Evolutionary conservation across 352 stramenopile species (phyloP).

Genomic region (Globisporangium mamillatum): DNA sequence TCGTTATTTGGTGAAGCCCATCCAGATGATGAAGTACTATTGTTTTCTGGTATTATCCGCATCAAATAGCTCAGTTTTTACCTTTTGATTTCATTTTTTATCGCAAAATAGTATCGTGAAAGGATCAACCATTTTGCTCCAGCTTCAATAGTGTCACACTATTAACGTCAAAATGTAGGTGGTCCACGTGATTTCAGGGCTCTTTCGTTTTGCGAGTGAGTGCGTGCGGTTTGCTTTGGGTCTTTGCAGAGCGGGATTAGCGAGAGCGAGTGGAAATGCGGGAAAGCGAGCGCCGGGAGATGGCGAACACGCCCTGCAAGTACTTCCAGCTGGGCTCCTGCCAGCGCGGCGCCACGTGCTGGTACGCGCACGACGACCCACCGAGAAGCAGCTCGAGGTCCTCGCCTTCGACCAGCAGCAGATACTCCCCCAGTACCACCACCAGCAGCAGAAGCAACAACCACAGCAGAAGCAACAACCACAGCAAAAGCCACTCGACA

Average conservation of each 20-base stretch:
- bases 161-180: background rate
- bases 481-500: background rate
- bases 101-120: no score
- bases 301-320: slow-evolving; percentile 8
- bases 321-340: slow-evolving; percentile 7
- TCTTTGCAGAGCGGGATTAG: background rate
- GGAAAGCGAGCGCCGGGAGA: background rate
- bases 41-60: no score
- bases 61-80: no score
- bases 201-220: background rate
- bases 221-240: background rate
- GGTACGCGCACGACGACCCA: slow-evolving; percentile 11
- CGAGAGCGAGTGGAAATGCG: slow-evolving; percentile 1
- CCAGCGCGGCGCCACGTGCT: slow-evolving; percentile 10
- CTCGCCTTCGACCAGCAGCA: background rate
- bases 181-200: background rate
- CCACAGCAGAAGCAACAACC: background rate
- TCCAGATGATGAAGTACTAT: background rate
- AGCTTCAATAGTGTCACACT: background rate
- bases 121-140: no score
- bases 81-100: no score
- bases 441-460: background rate
- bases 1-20: background rate
- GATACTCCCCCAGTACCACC: background rate
- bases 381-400: background rate